A percentile compares a stretch with the other conserved stretches of the same genome.
phyloP scores from a whole-genome alignment of 2,329 filamentous ascomycete genomes.

The Triangularia setosa region DNA sequence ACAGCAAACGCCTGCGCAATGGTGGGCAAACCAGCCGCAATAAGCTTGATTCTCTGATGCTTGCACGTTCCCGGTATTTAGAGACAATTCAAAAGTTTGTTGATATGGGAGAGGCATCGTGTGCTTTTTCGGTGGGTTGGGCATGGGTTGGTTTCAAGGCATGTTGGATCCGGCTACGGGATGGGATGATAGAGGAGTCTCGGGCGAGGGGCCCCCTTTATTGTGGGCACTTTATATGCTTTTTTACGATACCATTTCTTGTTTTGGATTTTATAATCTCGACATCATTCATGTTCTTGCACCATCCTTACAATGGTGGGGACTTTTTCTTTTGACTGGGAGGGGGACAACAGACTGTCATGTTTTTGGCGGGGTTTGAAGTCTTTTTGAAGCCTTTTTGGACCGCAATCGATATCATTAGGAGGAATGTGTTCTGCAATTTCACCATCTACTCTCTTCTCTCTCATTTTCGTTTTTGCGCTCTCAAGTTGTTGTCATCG shows the following conservation, averaged over 20 bases:
- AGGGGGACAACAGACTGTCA: not conserved
- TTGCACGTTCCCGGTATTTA: not conserved
- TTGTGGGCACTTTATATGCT: not conserved
- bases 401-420: not conserved
- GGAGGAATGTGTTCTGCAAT: not conserved
- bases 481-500: not conserved
- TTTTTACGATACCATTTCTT: not conserved
- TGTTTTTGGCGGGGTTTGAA: not conserved
- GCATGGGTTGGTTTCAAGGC: not conserved
- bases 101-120: not conserved
- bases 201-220: not conserved
- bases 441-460: not conserved
- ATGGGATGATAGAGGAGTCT: not conserved
- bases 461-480: not conserved
- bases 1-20: constrained; percentile 44
- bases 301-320: not conserved
- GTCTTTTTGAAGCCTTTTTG: not conserved
- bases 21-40: constrained; percentile 53
- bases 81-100: not conserved
- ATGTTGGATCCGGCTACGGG: not conserved
- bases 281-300: not conserved
- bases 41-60: constrained; percentile 19
- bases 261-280: not conserved
- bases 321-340: too few relatives aligned
- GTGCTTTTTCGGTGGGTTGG: not conserved